A percentile compares a stretch with the other conserved stretches of the same genome.
These are phyloP conservation scores for Cicer arietinum DNA, from an alignment of 306 rosid genomes.

Conservation along the genomic window DNA sequence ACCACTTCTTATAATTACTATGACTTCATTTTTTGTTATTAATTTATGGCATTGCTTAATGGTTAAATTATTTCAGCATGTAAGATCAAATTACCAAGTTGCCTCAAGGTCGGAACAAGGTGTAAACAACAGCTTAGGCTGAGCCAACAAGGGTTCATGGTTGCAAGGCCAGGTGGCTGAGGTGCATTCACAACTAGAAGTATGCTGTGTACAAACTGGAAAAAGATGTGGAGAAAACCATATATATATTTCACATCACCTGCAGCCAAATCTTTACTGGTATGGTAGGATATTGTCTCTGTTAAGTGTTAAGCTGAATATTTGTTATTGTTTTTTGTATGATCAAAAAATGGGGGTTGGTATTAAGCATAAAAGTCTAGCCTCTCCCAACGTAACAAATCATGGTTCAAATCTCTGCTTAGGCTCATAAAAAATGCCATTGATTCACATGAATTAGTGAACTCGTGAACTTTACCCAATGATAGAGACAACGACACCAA, in stretches of 20 bases:
- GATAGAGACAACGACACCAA: background rate
- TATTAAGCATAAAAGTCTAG: background rate
- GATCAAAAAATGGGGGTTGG: background rate
- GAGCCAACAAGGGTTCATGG: constrained; percentile 41
- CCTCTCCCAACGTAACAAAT: background rate
- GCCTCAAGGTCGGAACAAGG: constrained; percentile 48
- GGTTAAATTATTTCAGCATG: constrained; percentile 57
- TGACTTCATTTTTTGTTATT: constrained; percentile 10
- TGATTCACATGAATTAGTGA: background rate
- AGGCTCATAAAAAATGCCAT: background rate
- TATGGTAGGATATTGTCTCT: constrained; percentile 3
- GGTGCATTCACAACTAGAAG: constrained; percentile 7
- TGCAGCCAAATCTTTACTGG: constrained; percentile 36
- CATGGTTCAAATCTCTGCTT: background rate
- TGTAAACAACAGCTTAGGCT: constrained; percentile 46
- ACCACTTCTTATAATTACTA: constrained; percentile 8
- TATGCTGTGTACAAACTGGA: constrained; percentile 15
- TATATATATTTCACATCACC: constrained; percentile 18
- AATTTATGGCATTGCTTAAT: constrained; percentile 23
- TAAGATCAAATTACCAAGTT: constrained; percentile 76
- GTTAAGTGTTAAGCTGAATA: background rate
- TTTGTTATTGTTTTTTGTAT: constrained; percentile 13
- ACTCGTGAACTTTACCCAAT: background rate
- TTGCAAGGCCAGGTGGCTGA: constrained; percentile 21
- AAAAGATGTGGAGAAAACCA: constrained; percentile 9